A percentile compares a stretch with the other conserved stretches of the same genome.
Conservation (phyloP, 1,139 yeast species). For the Taphrina pruni region DNA sequence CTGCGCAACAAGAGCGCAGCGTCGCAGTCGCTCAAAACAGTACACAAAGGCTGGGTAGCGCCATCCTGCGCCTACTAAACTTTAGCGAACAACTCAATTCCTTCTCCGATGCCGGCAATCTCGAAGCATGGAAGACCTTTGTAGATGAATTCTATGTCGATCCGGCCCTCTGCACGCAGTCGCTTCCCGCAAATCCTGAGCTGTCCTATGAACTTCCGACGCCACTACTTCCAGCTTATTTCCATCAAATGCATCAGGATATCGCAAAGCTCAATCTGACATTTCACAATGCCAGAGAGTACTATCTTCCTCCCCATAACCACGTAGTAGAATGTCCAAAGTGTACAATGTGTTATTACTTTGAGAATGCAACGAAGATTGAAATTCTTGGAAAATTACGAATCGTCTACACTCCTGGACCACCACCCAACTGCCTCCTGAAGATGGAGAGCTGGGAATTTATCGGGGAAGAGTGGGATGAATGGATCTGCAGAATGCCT, state of each 20-base stretch:
- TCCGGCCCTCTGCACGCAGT: constrained; percentile 32
- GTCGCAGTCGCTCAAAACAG: constrained; percentile 1
- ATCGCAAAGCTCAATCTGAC: constrained; percentile 35
- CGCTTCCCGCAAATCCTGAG: constrained; percentile 18
- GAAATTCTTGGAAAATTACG: constrained; percentile 33
- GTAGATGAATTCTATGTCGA: constrained; percentile 37
- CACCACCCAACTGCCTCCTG: constrained; percentile 9
- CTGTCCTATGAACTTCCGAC: constrained; percentile 34
- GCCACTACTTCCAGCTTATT: constrained; percentile 30
- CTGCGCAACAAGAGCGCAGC: constrained; percentile 16
- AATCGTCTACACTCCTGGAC: constrained; percentile 30
- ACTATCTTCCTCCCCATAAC: constrained; percentile 24
- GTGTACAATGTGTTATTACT: constrained; percentile 32
- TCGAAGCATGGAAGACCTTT: constrained; percentile 34
- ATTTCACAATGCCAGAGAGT: constrained; percentile 39
- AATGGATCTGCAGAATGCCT: constrained; percentile 36
- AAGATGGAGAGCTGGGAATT: constrained; percentile 40
- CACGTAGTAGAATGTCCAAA: constrained; percentile 39
- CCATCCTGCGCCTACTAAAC: constrained; percentile 34
- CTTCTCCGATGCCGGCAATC: constrained; percentile 8
- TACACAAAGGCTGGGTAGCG: constrained; percentile 32
- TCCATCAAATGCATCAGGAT: constrained; percentile 24
- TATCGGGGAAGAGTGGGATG: constrained; percentile 36
- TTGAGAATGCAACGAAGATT: constrained; percentile 28
- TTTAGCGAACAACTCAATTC: constrained; percentile 33